Evolutionary conservation across 768 basidiomycete species (phyloP).

Genomic region (Podaxis carcinomalis): DNA sequence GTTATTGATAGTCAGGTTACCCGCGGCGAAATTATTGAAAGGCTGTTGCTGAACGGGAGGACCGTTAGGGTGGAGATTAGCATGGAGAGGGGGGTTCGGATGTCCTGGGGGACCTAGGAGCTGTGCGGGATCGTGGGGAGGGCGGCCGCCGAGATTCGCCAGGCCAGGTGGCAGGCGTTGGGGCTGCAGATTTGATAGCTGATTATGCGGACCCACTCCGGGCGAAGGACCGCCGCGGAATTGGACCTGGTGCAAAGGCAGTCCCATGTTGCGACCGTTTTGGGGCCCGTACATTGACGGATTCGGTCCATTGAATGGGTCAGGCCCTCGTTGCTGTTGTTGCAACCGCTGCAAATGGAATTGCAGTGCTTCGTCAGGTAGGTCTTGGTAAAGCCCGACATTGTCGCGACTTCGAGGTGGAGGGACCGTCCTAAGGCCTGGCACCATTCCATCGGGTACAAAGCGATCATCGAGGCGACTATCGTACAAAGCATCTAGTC

Average conservation of each 20-base stretch:
- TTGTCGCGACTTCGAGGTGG: conserved; percentile 60
- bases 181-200: conserved; percentile 38
- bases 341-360: conserved; percentile 58
- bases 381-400: conserved; percentile 50
- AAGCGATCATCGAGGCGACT: conserved; percentile 76
- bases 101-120: conserved; percentile 49
- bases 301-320: conserved; percentile 50
- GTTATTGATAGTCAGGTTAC: conserved; percentile 39
- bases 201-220: conserved; percentile 40
- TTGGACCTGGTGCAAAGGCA: conserved; percentile 56
- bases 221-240: conserved; percentile 74
- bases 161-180: conserved; percentile 77
- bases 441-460: conserved; percentile 82
- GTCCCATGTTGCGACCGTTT: conserved; percentile 45
- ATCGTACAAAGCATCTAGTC: conserved; percentile 68
- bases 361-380: conserved; percentile 55
- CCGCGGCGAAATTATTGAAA: conserved; percentile 51
- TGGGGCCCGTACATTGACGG: conserved; percentile 54
- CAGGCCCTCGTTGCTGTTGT: conserved; percentile 45
- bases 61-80: conserved; percentile 40
- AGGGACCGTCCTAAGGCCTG: conserved; percentile 67
- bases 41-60: conserved; percentile 33
- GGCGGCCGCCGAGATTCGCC: conserved; percentile 77
- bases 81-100: conserved; percentile 41
- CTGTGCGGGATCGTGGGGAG: conserved; percentile 74